These are phyloP conservation scores for Cunninghamia lanceolata DNA, from an alignment of 75 land plant genomes.

Conservation along the genomic window DNA sequence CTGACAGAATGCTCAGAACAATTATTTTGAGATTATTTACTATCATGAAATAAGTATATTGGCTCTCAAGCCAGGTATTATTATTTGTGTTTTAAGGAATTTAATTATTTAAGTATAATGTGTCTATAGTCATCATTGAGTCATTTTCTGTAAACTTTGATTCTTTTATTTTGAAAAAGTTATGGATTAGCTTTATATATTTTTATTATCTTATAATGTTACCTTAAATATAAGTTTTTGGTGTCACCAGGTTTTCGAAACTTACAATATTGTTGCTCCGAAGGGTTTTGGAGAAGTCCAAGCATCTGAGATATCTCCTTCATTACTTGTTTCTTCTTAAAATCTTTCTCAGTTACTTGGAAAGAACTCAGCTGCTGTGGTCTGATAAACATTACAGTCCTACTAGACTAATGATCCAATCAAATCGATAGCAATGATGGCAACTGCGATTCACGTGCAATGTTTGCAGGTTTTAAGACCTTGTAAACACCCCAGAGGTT, in stretches of 20 bases:
- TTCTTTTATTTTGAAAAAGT: neutral
- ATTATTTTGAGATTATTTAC: neutral
- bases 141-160: neutral
- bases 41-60: neutral
- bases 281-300: neutral
- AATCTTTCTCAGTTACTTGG: neutral
- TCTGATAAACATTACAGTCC: neutral
- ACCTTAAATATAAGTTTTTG: neutral
- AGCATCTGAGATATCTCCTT: too few species aligned
- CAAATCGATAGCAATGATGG: neutral
- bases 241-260: conserved; percentile 3
- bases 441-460: neutral
- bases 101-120: neutral
- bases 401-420: neutral
- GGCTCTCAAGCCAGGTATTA: neutral
- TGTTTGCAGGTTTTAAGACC: neutral
- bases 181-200: neutral
- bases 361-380: neutral
- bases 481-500: neutral
- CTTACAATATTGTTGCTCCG: neutral
- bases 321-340: neutral
- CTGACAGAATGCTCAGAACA: neutral
- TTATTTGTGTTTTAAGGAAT: neutral
- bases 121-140: neutral
- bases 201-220: neutral